Percentiles rank a stretch among this genome's conserved stretches.
Conservation (phyloP, 2,329 filamentous ascomycete genomes). For the Neopestalotiopsis sp. region DNA sequence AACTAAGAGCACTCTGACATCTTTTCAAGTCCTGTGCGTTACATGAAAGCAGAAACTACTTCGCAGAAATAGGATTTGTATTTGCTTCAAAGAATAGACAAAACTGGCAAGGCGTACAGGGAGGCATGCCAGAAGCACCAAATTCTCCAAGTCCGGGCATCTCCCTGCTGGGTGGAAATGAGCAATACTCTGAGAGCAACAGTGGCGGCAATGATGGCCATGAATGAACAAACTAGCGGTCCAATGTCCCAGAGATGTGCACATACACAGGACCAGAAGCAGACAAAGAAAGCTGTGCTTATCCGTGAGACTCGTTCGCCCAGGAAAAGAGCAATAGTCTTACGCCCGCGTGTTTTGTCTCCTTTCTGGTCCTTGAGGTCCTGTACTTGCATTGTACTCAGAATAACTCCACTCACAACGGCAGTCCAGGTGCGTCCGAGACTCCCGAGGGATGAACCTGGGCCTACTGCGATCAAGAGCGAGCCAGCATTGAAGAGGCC, state of each 20-base stretch:
- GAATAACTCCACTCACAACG: neutral
- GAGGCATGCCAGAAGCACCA: neutral
- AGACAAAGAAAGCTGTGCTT: neutral
- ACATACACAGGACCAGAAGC: conserved; percentile 3
- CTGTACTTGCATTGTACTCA: conserved; percentile 11
- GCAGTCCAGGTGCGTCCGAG: neutral
- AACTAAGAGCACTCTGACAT: no score
- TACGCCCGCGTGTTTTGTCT: neutral
- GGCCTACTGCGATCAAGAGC: neutral
- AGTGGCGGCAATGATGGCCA: neutral
- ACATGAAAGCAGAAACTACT: no score
- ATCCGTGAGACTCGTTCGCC: neutral
- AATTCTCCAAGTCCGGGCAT: neutral
- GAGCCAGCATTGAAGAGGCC: neutral
- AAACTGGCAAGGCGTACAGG: neutral
- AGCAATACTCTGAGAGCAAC: neutral
- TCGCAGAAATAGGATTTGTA: no score
- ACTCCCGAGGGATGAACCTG: neutral
- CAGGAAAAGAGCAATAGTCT: neutral
- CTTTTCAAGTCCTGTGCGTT: no score
- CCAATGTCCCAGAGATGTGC: neutral
- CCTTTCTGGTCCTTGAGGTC: conserved; percentile 12
- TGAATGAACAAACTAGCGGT: neutral
- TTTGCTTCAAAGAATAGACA: no score
- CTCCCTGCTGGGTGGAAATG: neutral